These are phyloP conservation scores for Chlorella sp. DNA, from an alignment of 139 green algal genomes.

Conservation along the genomic window DNA sequence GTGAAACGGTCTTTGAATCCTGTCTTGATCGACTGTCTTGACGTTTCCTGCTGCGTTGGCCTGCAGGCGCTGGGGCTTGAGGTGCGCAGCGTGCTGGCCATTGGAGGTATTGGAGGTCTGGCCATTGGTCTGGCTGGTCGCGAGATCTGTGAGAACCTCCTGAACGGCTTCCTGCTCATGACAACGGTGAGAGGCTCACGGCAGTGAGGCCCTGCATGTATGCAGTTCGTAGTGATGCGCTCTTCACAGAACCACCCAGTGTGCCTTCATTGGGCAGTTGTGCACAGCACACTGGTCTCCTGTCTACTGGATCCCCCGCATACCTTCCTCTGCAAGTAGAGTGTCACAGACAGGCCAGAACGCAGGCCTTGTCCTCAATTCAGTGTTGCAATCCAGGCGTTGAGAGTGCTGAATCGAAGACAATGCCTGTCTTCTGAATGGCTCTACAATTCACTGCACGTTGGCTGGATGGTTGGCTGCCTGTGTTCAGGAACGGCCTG, in stretches of 20 bases:
- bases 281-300: background rate
- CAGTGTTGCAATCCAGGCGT: background rate
- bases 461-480: too few species aligned
- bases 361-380: background rate
- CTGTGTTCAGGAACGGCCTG: too few species aligned
- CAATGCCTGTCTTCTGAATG: background rate
- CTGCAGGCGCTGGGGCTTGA: slow-evolving; percentile 53
- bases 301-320: background rate
- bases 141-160: slow-evolving; percentile 91
- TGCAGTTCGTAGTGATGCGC: background rate
- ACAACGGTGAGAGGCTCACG: slow-evolving; percentile 28
- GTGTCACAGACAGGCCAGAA: background rate
- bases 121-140: slow-evolving; percentile 84
- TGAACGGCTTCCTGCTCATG: slow-evolving; percentile 90
- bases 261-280: slow-evolving; percentile 7
- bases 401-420: background rate
- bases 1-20: too few species aligned
- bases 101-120: slow-evolving; percentile 89
- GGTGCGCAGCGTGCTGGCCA: slow-evolving; percentile 72
- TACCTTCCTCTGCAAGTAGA: background rate
- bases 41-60: too few species aligned
- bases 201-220: background rate
- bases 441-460: too few species aligned
- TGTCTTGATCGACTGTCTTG: too few species aligned
- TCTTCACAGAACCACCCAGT: background rate